A percentile compares a stretch with the other conserved stretches of the same genome.
phyloP scores from a whole-genome alignment of 2,329 filamentous ascomycete genomes.

The Aspergillus pseudonomiae region DNA sequence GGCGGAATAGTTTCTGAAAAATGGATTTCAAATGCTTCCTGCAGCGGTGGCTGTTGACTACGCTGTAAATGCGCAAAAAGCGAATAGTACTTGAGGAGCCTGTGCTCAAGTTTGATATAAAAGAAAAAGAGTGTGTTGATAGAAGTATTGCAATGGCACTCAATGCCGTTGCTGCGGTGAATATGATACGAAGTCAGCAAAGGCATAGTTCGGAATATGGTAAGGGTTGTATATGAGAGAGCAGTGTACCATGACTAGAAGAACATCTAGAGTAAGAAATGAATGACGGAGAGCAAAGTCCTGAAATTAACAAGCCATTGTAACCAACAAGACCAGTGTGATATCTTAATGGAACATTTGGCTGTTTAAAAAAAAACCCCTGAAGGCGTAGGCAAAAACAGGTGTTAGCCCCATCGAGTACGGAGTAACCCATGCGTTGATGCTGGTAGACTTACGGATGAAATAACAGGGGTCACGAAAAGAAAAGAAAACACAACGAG shows the following conservation, averaged over 20 bases:
- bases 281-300: slow-evolving; percentile 25
- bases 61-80: slow-evolving; percentile 8
- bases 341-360: slow-evolving; percentile 22
- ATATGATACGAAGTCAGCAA: slow-evolving; percentile 10
- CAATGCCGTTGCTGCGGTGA: slow-evolving; percentile 34
- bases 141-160: slow-evolving; percentile 30
- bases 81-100: slow-evolving; percentile 22
- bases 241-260: slow-evolving; percentile 24
- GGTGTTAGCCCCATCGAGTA: slow-evolving; percentile 14
- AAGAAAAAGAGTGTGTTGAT: slow-evolving; percentile 22
- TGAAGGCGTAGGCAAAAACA: slow-evolving; percentile 11
- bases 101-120: slow-evolving; percentile 20
- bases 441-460: slow-evolving; percentile 24
- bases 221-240: slow-evolving; percentile 5
- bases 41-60: slow-evolving; percentile 4
- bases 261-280: slow-evolving; percentile 14
- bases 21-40: slow-evolving; percentile 7
- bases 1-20: slow-evolving; percentile 1
- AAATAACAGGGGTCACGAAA: slow-evolving; percentile 8
- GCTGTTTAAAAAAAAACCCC: slow-evolving; percentile 14
- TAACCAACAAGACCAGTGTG: slow-evolving; percentile 29
- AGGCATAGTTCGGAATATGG: slow-evolving; percentile 6
- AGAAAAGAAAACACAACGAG: slow-evolving; percentile 17
- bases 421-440: background rate
- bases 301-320: slow-evolving; percentile 22